A percentile compares a stretch with the other conserved stretches of the same genome.
Conservation (phyloP, 805 yeast species). For the Candida koratica region DNA sequence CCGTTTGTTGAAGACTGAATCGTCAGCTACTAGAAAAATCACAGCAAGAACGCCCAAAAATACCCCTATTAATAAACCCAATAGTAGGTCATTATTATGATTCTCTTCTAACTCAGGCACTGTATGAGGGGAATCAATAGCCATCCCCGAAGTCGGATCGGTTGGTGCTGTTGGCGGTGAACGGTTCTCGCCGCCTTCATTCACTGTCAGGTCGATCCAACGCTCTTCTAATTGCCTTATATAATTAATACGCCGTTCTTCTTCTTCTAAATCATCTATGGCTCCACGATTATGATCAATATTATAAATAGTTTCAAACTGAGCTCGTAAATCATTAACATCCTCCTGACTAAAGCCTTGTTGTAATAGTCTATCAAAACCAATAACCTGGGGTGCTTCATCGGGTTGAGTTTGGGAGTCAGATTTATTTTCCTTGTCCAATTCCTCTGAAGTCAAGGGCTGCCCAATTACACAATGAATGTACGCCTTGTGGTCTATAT, state of each 20-base stretch:
- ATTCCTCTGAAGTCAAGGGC: conserved; percentile 48
- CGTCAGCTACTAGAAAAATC: conserved; percentile 57
- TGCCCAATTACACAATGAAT: conserved; percentile 81
- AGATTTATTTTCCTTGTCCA: conserved; percentile 54
- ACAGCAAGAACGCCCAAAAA: conserved; percentile 66
- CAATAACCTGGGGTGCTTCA: conserved; percentile 66
- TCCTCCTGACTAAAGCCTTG: conserved; percentile 85
- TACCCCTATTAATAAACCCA: conserved; percentile 72
- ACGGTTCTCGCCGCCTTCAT: conserved; percentile 39
- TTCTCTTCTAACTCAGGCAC: conserved; percentile 29
- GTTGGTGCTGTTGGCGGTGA: conserved; percentile 9
- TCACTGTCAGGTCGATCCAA: conserved; percentile 80
- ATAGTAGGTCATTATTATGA: conserved; percentile 57
- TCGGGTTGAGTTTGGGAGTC: conserved; percentile 49
- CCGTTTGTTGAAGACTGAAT: conserved; percentile 56
- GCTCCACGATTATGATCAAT: conserved; percentile 20
- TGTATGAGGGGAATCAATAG: conserved; percentile 11
- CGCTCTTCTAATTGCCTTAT: conserved; percentile 72
- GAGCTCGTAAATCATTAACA: conserved; percentile 64
- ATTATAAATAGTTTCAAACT: conserved; percentile 70
- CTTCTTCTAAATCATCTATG: conserved; percentile 39
- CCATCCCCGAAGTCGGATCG: conserved; percentile 7
- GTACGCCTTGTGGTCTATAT: conserved; percentile 35
- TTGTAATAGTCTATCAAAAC: conserved; percentile 77
- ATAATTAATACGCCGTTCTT: conserved; percentile 35